A percentile compares a stretch with the other conserved stretches of the same genome.
Conservation (phyloP, 1,139 yeast species). For the Scheffersomyces lignicola region DNA sequence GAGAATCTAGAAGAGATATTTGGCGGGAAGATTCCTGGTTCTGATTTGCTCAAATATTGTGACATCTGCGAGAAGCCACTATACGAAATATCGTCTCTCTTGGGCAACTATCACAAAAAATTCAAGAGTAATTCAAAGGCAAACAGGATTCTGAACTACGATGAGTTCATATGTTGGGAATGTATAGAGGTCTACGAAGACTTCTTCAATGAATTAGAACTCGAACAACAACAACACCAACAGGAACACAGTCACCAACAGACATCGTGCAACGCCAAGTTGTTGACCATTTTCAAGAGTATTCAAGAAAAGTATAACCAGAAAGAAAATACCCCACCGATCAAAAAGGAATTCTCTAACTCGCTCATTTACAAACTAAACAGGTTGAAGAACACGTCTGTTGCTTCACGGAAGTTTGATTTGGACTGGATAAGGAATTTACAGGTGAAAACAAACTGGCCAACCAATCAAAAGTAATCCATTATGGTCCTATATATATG, state of each 20-base stretch:
- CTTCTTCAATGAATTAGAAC: slow-evolving; percentile 38
- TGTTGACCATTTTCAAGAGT: slow-evolving; percentile 7
- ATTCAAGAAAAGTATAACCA: slow-evolving; percentile 8
- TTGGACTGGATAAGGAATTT: slow-evolving; percentile 3
- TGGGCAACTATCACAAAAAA: slow-evolving; percentile 25
- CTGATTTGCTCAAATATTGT: slow-evolving; percentile 52
- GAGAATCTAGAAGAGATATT: slow-evolving; percentile 42
- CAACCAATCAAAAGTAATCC: too few relatives aligned
- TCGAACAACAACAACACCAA: slow-evolving; percentile 3
- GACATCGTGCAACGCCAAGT: background rate
- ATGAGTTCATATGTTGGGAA: slow-evolving; percentile 63
- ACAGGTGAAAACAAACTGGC: background rate
- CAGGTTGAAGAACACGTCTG: background rate
- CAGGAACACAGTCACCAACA: background rate
- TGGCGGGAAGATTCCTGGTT: slow-evolving; percentile 39
- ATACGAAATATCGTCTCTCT: slow-evolving; percentile 58
- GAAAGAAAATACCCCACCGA: slow-evolving; percentile 3
- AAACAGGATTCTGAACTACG: slow-evolving; percentile 17
- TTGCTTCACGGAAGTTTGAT: background rate
- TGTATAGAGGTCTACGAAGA: slow-evolving; percentile 62
- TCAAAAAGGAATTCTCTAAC: background rate
- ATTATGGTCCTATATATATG: background rate
- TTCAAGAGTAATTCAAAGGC: slow-evolving; percentile 9
- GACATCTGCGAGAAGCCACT: slow-evolving; percentile 67
- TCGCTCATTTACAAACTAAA: background rate